Evolutionary conservation across 257 asterid genomes (phyloP), one percentile per base, ranked within the genome.

Genomic region (Salvia miltiorrhiza): DNA sequence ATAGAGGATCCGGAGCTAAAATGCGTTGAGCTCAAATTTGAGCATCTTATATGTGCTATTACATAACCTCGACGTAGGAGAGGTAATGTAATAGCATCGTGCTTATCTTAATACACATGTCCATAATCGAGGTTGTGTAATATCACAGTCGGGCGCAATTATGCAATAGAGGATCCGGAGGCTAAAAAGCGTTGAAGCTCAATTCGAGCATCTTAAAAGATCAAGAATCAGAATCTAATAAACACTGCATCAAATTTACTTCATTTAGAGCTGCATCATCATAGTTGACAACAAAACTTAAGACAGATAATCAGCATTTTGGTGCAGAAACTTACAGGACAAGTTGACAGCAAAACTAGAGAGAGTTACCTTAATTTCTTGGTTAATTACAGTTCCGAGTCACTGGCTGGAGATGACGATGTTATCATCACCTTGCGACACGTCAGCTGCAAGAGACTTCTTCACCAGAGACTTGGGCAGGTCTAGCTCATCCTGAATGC

Each of bases 401-500:
- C 83, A 88, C 60, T 90, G 80, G 74, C 77, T 76, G 63, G 86
- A 64, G 69, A 79, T 77, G 9, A 70, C 67, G 30, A 63, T 79
- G 65, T 5, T 73, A 55, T 89, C 96, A 24, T 85, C 97, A 71
- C 71, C 81, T 16, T 72, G 83, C 44, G 80, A 60, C 10, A 79
- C 12, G 64, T 87, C 95, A 0, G 71, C 65, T 9, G 30, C 28
- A 1, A 83, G 74, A 17, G 86, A 69, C 78, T 84, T 93, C 86
- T 83, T 90, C 10, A 75, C 26, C 58, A 94, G 82, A 24, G 97
- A 74, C 84, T 83, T 94, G 59, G 99, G 99, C 12, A 85, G 9
- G 76, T 80, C 93, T 14, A 86, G 41, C 26, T 89, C 97, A 47
- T 91, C 97, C 77, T 94, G 99, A 62, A 76, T 52, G 53, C 96